A percentile compares a stretch with the other conserved stretches of the same genome.
Evolutionary conservation across 2,329 filamentous ascomycete species (phyloP).

Genomic region (Dendryphion nanum): DNA sequence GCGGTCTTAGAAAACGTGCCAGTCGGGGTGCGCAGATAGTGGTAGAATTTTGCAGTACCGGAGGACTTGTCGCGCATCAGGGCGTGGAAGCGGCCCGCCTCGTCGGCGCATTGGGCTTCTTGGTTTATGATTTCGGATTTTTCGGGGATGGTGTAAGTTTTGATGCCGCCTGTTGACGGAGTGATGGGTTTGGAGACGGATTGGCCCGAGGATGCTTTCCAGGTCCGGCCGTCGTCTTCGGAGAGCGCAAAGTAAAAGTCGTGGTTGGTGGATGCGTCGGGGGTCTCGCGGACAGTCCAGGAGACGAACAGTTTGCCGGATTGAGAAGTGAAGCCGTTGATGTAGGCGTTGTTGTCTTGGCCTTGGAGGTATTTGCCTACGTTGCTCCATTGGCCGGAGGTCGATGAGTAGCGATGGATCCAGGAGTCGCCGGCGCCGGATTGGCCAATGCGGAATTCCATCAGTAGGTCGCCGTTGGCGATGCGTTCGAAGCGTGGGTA

Average conservation of each 20-base stretch:
- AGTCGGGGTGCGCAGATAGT: conserved; percentile 27
- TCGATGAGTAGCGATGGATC: conserved; percentile 45
- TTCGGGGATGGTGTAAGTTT: conserved; percentile 47
- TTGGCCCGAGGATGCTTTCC: conserved; percentile 42
- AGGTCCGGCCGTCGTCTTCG: conserved; percentile 45
- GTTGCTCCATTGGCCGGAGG: conserved; percentile 37
- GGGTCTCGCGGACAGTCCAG: conserved; percentile 53
- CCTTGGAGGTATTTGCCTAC: conserved; percentile 46
- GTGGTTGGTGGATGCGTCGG: conserved; percentile 49
- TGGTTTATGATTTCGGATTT: conserved; percentile 51
- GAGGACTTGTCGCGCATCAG: conserved; percentile 46
- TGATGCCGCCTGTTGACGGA: conserved; percentile 43
- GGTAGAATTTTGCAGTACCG: conserved; percentile 29
- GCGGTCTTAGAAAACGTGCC: conserved; percentile 32
- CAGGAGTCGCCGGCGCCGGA: conserved; percentile 52
- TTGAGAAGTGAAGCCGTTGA: conserved; percentile 48
- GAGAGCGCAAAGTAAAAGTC: conserved; percentile 52
- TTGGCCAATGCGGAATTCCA: conserved; percentile 53
- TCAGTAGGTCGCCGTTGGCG: conserved; percentile 42
- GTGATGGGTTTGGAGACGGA: conserved; percentile 43
- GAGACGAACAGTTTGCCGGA: conserved; percentile 42
- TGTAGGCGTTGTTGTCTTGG: conserved; percentile 51
- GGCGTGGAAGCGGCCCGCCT: conserved; percentile 48
- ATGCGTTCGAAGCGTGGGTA: conserved; percentile 51
- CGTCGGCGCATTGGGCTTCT: conserved; percentile 50